A percentile compares a stretch with the other conserved stretches of the same genome.
Evolutionary conservation across 164 flowering plant species (phyloP).

Genomic region (Chimonanthus praecox): DNA sequence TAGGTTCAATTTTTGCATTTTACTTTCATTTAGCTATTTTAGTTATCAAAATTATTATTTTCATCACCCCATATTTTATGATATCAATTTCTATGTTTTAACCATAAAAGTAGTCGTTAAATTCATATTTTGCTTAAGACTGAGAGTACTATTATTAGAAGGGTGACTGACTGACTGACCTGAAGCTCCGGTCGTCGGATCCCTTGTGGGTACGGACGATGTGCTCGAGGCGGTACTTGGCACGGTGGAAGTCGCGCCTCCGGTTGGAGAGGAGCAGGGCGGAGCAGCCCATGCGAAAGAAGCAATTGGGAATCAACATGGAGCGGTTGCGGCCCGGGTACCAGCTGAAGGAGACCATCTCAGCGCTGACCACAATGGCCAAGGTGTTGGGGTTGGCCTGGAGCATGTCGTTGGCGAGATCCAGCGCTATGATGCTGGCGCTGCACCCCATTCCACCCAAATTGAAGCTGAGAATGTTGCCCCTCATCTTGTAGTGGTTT

Average conservation of each 20-base stretch:
- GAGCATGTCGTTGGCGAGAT: slow-evolving; percentile 82
- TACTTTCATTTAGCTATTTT: no score
- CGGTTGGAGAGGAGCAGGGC: slow-evolving; percentile 82
- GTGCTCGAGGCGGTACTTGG: slow-evolving; percentile 85
- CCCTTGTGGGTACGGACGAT: slow-evolving; percentile 90
- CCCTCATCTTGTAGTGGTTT: slow-evolving; percentile 92
- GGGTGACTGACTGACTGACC: slow-evolving; percentile 20
- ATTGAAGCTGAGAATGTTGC: slow-evolving; percentile 80
- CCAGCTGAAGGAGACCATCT: slow-evolving; percentile 82
- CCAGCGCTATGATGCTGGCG: slow-evolving; percentile 67
- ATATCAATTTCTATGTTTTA: no score
- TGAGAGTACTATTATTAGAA: no score
- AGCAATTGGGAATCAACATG: slow-evolving; percentile 89
- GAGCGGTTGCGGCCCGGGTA: slow-evolving; percentile 71
- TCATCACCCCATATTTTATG: no score
- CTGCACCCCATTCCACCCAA: slow-evolving; percentile 95
- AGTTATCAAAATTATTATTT: no score
- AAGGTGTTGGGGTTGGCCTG: slow-evolving; percentile 63
- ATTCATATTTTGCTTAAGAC: no score
- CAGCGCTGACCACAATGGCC: slow-evolving; percentile 86
- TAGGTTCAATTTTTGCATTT: no score
- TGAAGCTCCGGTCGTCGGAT: slow-evolving; percentile 82
- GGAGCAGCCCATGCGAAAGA: slow-evolving; percentile 90
- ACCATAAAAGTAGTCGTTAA: no score
- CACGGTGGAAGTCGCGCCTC: slow-evolving; percentile 54